phyloP scores from a whole-genome alignment of 768 basidiomycete species.

The Mycena haematopus region DNA sequence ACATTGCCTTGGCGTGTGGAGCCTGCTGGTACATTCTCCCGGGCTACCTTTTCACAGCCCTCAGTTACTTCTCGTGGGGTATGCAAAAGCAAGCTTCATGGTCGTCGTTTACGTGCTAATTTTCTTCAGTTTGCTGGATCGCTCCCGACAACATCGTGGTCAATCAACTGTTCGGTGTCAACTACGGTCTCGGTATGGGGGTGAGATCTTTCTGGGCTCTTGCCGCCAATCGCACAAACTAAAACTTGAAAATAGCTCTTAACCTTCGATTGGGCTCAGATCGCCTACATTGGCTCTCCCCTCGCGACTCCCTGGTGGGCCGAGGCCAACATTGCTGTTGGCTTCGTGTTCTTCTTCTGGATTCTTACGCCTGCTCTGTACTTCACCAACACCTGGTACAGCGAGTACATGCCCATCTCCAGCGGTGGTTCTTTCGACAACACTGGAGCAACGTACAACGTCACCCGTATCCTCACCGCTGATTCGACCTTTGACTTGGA shows the following conservation, averaged over 20 bases:
- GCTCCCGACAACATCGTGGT: slow-evolving; percentile 25
- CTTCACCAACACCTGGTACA: slow-evolving; percentile 55
- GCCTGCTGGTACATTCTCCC: slow-evolving; percentile 61
- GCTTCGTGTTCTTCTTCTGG: slow-evolving; percentile 58
- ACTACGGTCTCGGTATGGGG: slow-evolving; percentile 35
- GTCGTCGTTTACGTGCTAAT: background rate
- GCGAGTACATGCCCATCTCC: slow-evolving; percentile 48
- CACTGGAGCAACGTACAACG: slow-evolving; percentile 38
- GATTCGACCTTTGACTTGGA: slow-evolving; percentile 38
- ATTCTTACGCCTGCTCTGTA: slow-evolving; percentile 48
- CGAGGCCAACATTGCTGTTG: slow-evolving; percentile 52
- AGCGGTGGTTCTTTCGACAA: slow-evolving; percentile 56
- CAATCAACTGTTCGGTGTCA: slow-evolving; percentile 32
- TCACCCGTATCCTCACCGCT: slow-evolving; percentile 37
- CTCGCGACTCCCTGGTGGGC: slow-evolving; percentile 58
- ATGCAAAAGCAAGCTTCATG: slow-evolving; percentile 35
- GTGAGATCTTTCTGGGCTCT: background rate
- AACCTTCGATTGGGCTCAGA: slow-evolving; percentile 64
- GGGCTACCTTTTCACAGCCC: slow-evolving; percentile 54
- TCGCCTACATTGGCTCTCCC: slow-evolving; percentile 64
- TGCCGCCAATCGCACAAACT: background rate
- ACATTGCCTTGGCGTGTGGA: slow-evolving; percentile 61
- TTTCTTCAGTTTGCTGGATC: slow-evolving; percentile 21
- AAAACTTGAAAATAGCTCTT: slow-evolving; percentile 33
- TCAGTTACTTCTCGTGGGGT: slow-evolving; percentile 66